phyloP scores from a whole-genome alignment of 352 stramenopile genomes.

The Phytophthora fragariaefolia region DNA sequence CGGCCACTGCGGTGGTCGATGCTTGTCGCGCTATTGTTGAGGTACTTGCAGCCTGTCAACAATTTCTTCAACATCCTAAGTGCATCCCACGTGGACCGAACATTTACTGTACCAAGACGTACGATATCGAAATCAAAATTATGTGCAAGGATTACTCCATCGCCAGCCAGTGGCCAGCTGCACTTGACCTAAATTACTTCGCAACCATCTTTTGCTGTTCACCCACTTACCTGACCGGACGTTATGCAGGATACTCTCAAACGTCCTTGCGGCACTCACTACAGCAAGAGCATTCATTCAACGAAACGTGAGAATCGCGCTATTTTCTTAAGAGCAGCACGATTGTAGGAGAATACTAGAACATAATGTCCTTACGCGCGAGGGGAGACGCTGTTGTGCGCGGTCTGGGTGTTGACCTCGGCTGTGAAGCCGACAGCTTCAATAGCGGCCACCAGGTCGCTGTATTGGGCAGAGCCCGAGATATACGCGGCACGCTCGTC shows the following conservation, averaged over 20 bases:
- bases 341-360: slow-evolving; percentile 22
- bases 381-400: slow-evolving; percentile 34
- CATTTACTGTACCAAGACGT: slow-evolving; percentile 28
- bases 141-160: neutral
- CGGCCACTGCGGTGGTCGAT: neutral
- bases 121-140: slow-evolving; percentile 23
- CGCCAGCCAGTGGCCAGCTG: slow-evolving; percentile 9
- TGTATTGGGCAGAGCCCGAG: slow-evolving; percentile 58
- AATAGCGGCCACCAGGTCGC: slow-evolving; percentile 62
- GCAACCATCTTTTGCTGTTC: neutral
- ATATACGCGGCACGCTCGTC: slow-evolving; percentile 79
- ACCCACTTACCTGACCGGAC: neutral
- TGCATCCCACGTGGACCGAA: slow-evolving; percentile 4
- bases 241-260: slow-evolving; percentile 24
- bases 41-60: slow-evolving; percentile 36
- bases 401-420: slow-evolving; percentile 43
- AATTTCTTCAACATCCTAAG: slow-evolving; percentile 19
- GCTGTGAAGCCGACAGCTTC: slow-evolving; percentile 76
- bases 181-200: slow-evolving; percentile 28
- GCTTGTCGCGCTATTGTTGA: slow-evolving; percentile 11
- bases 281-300: slow-evolving; percentile 32
- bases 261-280: slow-evolving; percentile 52
- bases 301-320: slow-evolving; percentile 33
- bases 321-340: slow-evolving; percentile 38
- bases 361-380: slow-evolving; percentile 61